phyloP scores from a whole-genome alignment of 2,329 filamentous ascomycete species.

The Talaromyces amestolkiae region DNA sequence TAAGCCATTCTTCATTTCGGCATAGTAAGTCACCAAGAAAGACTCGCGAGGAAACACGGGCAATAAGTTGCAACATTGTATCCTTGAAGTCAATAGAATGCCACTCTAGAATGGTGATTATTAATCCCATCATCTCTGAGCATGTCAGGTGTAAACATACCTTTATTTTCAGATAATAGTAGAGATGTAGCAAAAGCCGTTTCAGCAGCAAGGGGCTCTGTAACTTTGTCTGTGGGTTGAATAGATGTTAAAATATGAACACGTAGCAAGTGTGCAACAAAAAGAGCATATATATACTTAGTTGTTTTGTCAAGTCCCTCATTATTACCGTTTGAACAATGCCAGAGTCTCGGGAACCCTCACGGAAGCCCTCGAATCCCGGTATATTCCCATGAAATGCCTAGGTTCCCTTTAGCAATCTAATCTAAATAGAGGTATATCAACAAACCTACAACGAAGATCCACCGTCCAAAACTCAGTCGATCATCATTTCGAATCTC shows the following conservation, averaged over 20 bases:
- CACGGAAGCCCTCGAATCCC: slow-evolving; percentile 4
- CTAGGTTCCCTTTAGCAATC: neutral
- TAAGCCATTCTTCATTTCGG: slow-evolving; percentile 16
- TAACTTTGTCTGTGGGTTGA: slow-evolving; percentile 23
- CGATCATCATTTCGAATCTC: slow-evolving; percentile 10
- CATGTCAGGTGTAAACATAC: neutral
- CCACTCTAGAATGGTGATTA: slow-evolving; percentile 17
- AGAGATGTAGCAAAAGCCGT: neutral
- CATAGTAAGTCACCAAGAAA: slow-evolving; percentile 19
- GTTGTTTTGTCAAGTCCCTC: neutral
- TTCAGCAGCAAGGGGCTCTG: slow-evolving; percentile 22
- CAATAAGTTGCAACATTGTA: slow-evolving; percentile 7
- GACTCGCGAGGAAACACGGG: slow-evolving; percentile 15
- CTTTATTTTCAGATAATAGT: neutral
- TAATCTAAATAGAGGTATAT: neutral
- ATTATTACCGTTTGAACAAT: neutral
- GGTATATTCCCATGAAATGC: neutral
- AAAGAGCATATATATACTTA: neutral
- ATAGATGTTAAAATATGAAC: neutral
- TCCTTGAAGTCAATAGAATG: slow-evolving; percentile 9
- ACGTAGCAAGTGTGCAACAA: neutral
- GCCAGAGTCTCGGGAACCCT: neutral
- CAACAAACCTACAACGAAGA: neutral
- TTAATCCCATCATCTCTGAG: neutral
- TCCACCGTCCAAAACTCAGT: neutral